phyloP scores from a whole-genome alignment of 768 basidiomycete genomes.

The Gelatoporia subvermispora region DNA sequence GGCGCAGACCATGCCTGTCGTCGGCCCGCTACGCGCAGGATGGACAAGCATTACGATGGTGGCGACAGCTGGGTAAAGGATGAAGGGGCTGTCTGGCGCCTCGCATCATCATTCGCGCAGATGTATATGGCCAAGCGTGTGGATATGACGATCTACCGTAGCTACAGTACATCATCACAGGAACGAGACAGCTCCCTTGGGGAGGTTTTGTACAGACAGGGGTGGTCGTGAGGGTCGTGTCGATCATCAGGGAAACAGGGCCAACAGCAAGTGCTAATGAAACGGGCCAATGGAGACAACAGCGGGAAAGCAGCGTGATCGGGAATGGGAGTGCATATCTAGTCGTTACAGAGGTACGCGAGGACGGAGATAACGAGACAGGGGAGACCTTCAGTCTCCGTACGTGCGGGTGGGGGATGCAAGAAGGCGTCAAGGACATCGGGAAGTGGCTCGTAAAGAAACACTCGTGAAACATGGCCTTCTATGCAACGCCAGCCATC shows the following conservation, averaged over 20 bases:
- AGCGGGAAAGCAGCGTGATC: slow-evolving; percentile 30
- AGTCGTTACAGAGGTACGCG: slow-evolving; percentile 56
- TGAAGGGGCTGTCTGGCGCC: too few species aligned
- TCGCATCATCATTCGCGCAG: too few species aligned
- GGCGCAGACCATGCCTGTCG: too few species aligned
- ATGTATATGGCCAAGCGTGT: too few species aligned
- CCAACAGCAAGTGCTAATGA: slow-evolving; percentile 8
- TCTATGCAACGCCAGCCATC: too few species aligned
- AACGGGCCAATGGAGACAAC: slow-evolving; percentile 8
- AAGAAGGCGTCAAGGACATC: slow-evolving; percentile 8
- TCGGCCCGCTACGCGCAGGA: too few species aligned
- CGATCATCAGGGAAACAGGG: slow-evolving; percentile 1
- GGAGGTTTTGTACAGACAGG: background rate
- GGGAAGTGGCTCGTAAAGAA: background rate
- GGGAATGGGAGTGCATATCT: slow-evolving; percentile 52
- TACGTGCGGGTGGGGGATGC: slow-evolving; percentile 1
- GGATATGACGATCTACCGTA: too few species aligned
- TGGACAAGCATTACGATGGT: too few species aligned
- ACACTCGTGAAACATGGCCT: too few species aligned
- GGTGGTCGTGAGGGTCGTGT: slow-evolving; percentile 2
- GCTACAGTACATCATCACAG: too few species aligned
- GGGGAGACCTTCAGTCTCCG: slow-evolving; percentile 1
- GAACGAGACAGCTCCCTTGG: too few species aligned
- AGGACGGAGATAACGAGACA: slow-evolving; percentile 6
- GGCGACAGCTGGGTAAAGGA: too few species aligned